Conservation (phyloP, 768 basidiomycete species). For the Lactifluus rugatus region DNA sequence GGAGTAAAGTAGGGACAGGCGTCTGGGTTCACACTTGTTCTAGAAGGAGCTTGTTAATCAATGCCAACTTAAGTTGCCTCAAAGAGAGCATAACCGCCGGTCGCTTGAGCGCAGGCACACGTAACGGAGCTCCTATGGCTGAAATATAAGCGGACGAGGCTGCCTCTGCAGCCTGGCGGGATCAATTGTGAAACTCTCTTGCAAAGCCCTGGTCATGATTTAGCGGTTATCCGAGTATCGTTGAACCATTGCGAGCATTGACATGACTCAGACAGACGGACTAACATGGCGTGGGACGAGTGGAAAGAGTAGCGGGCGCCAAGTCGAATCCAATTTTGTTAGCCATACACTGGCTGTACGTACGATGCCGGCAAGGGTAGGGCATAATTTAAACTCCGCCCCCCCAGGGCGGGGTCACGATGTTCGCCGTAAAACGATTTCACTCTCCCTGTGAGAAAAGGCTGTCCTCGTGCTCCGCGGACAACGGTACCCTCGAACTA, state of each 20-base stretch:
- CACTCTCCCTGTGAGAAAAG: background rate
- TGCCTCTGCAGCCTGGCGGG: background rate
- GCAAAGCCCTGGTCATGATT: background rate
- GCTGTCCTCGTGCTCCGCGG: background rate
- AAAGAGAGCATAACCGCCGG: background rate
- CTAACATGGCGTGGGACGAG: background rate
- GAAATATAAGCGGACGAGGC: background rate
- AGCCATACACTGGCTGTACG: background rate
- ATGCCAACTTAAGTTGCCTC: background rate
- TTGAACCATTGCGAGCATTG: background rate
- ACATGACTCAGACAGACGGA: background rate
- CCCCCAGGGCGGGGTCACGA: background rate
- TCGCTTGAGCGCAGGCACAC: background rate
- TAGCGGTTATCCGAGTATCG: background rate
- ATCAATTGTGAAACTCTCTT: background rate
- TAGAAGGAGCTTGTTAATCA: background rate
- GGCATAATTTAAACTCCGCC: background rate
- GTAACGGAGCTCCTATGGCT: background rate
- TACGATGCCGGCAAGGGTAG: background rate
- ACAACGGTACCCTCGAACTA: background rate
- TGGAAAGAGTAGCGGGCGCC: background rate
- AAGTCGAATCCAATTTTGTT: background rate
- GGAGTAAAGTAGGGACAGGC: background rate
- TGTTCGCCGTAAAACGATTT: conserved; percentile 27
- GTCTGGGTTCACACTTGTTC: background rate